Percentiles rank a stretch among this genome's conserved stretches.
Evolutionary conservation across 208 protist genomes (phyloP).

Genomic region (Leishmania lainsoni): DNA sequence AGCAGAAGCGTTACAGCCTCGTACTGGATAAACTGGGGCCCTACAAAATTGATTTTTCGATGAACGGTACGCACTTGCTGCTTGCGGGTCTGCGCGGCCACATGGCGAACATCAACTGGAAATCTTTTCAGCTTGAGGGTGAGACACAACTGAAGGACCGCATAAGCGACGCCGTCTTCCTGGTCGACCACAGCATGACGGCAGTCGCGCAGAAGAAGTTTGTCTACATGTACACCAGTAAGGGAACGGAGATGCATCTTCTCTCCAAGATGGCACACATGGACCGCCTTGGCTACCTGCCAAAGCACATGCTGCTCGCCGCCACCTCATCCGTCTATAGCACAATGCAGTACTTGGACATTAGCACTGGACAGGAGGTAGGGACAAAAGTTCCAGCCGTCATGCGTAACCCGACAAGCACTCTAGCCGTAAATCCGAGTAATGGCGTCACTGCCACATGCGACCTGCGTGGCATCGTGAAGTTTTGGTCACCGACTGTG

Average conservation of each 20-base stretch:
- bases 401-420: conserved; percentile 80
- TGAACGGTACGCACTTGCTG: conserved; percentile 94
- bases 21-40: conserved; percentile 93
- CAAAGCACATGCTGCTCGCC: conserved; percentile 97
- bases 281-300: conserved; percentile 95
- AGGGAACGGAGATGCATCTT: conserved; percentile 97
- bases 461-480: conserved; percentile 93
- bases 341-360: conserved; percentile 95
- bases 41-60: conserved; percentile 94
- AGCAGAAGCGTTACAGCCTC: conserved; percentile 94
- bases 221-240: conserved; percentile 98
- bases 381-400: conserved; percentile 82
- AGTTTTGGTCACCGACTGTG: conserved; percentile 96
- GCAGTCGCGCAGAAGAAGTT: conserved; percentile 99
- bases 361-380: conserved; percentile 93
- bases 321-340: conserved; percentile 84
- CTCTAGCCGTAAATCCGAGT: conserved; percentile 90
- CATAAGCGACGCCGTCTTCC: conserved; percentile 93
- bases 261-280: conserved; percentile 96
- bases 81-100: conserved; percentile 96
- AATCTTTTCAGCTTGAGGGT: conserved; percentile 86
- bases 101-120: conserved; percentile 96
- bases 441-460: conserved; percentile 95
- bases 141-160: conserved; percentile 95
- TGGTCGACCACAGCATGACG: conserved; percentile 98